Base-by-base conservation (phyloP, 257 asterid genomes). In the Solanum dulcamara region DNA sequence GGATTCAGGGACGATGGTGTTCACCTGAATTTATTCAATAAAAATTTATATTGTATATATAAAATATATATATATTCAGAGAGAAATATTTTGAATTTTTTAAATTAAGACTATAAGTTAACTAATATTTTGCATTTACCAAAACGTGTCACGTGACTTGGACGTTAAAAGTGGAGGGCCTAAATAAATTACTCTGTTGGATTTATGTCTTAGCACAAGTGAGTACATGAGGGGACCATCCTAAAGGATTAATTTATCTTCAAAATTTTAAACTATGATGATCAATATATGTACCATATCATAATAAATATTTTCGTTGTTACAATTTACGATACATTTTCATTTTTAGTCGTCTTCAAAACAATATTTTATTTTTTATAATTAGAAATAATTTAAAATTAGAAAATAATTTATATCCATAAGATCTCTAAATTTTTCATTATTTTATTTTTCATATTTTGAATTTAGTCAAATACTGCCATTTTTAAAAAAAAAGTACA, bases 61-160 rank as follows among this genome's bases (percentile, higher is more conserved):
- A 57, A n/a, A 2, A 9, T 1, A 0, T 10, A 2, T 10, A 22
- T 55, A 1, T 55, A 59, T n/a, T n/a, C 1, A n/a, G 3, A 11
- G 7, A n/a, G 0, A n/a, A 2, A 38, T n/a, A n/a, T n/a, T 57
- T 57, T 59, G 30, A 4, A 59, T 59, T 10, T 59, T 1, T n/a
- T 2, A 1, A 59, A 59, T n/a, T 59, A 59, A n/a, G 7, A 59
- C 0, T 59, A n/a, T 6, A 10, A 4, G 2, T 59, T 59, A 7
- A 59, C 15, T 10, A 57, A 1, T 24, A 64, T 53, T 37, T 75
- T 74, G 60, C 71, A 68, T 33, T n/a, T 79, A 60, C 28, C 37
- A 55, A 70, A 70, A 57, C 59, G 72, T 83, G 68, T 84, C 91
- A 87, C 92, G 89, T 90, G 93, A 85, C 82, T 84, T 87, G 37